Evolutionary conservation across 1,139 yeast species (phyloP), one percentile per base, ranked within the genome.

Genomic region (Taphrina wiesneri): DNA sequence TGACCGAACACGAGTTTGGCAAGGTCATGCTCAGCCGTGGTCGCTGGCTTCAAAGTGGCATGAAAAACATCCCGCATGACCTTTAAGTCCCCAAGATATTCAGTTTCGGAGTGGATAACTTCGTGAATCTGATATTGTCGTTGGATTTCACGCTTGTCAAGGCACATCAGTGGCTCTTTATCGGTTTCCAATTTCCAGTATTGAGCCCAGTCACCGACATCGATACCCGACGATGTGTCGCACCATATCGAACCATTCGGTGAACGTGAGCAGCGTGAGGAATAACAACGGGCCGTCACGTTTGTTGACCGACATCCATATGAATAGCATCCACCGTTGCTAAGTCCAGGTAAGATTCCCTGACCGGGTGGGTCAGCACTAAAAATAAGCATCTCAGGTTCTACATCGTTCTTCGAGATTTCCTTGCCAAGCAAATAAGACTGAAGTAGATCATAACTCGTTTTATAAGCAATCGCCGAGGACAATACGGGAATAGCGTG

Each of bases 111-210:
- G 67, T 86, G 81, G 41, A 90, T 83, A 56, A 90, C 77, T 73
- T 90, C 96, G 75, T 88, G 92, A 4, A 90, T 83, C 61, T 86
- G 85, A 63, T 90, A 87, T 74, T 90, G 96, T 46, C 86, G 81
- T 72, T 85, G 85, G 11, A 87, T 80, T 62, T 85, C 83, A 11
- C 77, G 77, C 32, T 83, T 83, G 67, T 80, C 77, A 41, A 88
- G 73, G 61, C 85, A 87, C 11, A 19, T 3, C 15, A 46, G 45
- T 9, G 47, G 56, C 21, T 57, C 26, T 21, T 83, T 85, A 2
- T 83, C 82, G 0, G 86, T 80, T 30, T 88, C 72, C 64, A 84
- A 82, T 92, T 95, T 25, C 54, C 65, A 30, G 56, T 49, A 69
- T 66, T 67, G 39, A 30, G 51, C 62, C 67, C 65, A 65, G 34